Evolutionary conservation across 129 eudicot genomes (phyloP), one percentile per base, ranked within the genome.

Genomic region (Pulicaria dysenterica): DNA sequence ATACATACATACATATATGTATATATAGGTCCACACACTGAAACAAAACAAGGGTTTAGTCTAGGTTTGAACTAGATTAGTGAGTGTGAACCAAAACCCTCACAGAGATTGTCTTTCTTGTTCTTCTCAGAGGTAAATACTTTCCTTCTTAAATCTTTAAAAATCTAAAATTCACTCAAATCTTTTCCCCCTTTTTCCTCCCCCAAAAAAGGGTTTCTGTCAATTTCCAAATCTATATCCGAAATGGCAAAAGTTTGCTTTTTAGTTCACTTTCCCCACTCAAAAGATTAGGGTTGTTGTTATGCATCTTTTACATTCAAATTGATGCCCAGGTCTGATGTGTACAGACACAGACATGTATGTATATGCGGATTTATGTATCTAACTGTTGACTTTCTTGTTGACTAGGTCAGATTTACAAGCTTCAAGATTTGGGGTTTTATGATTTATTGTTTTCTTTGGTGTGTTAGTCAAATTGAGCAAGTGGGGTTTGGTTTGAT

Each of bases 1-100:
- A 61, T 37, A 77, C 15, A 41, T 42, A 46, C 38, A 66, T 40
- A 41, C n/a, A 63, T 15, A 43, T n/a, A 55, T 74, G 50, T 69
- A 77, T 61, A 71, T 78, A 71, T 78, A 70, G 77, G 77, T 78
- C 82, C 77, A 62, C 67, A 70, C 76, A 70, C 72, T 77, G 57
- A 43, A 19, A 63, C 41, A 53, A 48, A 24, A 43, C 53, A 70
- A 68, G 81, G 81, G 81, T 77, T 77, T 58, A 49, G 48, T 70
- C 72, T 77, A 68, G 81, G 69, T 59, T 77, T 69, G 46, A 77
- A 77, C 60, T 70, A 54, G 67, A 78, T 78, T 63, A 67, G 67
- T 71, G 19, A 3, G 54, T 70, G 67, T 77, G 58, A 78, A 78
- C 67, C 65, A 71, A 62, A 53, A 51, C 65, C 73, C 67, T 53